Evolutionary conservation across 1,284 basidiomycete species (phyloP), one percentile per base, ranked within the genome.

Genomic region (Sphaerobolus stellatus): DNA sequence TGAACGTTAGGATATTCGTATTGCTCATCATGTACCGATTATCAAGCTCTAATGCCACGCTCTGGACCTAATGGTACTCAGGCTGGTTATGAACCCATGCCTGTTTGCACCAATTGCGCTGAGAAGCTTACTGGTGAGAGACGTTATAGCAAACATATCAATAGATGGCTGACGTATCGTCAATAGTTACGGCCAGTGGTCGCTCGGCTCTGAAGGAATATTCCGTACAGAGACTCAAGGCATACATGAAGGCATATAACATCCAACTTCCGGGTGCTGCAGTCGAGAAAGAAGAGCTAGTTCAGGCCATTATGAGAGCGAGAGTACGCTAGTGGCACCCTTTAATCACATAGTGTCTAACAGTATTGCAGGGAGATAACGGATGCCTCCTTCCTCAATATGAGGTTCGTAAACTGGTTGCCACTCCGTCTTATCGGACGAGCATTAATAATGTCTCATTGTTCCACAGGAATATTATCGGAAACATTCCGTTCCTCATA

Each of bases 281-380:
- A n/a, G 38, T 56, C 9, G 88, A 91, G 68, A 90, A 90, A 68
- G 83, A 86, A 48, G 88, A 90, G 61, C 70, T 90, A 29, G 80
- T 91, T 20, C 81, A 88, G 50, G 78, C 75, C 29, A 77, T 88
- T 41, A 54, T 88, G 1, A 68, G 70, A 14, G 79, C 78, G 25
- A 78, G 84, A 65, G 87, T 87, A 62, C 36, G 20, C 44, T 24
- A 20, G 40, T 14, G 58, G 0, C 16, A 25, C 11, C 27, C 5
- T 4, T 11, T 52, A 8, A 36, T 25, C 11, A 49, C 33, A 33
- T 28, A 4, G 22, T 44, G 2, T 41, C 8, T 25, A 36, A 24
- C 18, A 11, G 5, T 8, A 36, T 56, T 8, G 16, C 52, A 82
- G 81, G 71, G 60, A 18, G 61, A 62, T 1, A 79, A 83, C 62